Evolutionary conservation across 306 rosid species (phyloP).

Genomic region (Pyrus communis): DNA sequence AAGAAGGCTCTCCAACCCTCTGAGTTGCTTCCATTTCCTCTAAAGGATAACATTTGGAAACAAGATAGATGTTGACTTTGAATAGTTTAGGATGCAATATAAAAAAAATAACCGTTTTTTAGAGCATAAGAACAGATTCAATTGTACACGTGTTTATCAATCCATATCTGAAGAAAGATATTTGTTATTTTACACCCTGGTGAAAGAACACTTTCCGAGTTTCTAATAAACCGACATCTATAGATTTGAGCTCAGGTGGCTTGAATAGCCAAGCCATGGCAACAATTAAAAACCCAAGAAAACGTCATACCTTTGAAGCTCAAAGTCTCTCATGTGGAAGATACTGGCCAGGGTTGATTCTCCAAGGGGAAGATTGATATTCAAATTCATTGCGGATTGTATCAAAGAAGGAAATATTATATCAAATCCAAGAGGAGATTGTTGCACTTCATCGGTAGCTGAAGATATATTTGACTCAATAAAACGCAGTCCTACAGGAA

Average conservation of each 20-base stretch:
- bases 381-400: conserved; percentile 44
- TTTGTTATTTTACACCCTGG: not conserved
- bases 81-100: not conserved
- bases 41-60: conserved; percentile 2
- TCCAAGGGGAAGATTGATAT: conserved; percentile 41
- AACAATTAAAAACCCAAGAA: too few relatives aligned
- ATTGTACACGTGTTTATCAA: not conserved
- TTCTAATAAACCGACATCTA: not conserved
- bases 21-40: conserved; percentile 42
- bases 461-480: conserved; percentile 57
- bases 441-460: conserved; percentile 52
- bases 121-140: not conserved
- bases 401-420: conserved; percentile 61
- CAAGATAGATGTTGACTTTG: not conserved
- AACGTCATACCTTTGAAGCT: conserved; percentile 40
- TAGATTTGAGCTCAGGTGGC: not conserved
- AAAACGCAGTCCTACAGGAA: conserved; percentile 60
- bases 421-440: conserved; percentile 65
- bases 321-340: conserved; percentile 44
- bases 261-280: not conserved
- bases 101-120: not conserved
- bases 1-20: conserved; percentile 68
- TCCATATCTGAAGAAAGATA: not conserved
- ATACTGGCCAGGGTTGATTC: conserved; percentile 37
- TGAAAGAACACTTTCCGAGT: not conserved